Base-by-base conservation (phyloP, 495 filamentous ascomycete species). In the Xylaria castorea region DNA sequence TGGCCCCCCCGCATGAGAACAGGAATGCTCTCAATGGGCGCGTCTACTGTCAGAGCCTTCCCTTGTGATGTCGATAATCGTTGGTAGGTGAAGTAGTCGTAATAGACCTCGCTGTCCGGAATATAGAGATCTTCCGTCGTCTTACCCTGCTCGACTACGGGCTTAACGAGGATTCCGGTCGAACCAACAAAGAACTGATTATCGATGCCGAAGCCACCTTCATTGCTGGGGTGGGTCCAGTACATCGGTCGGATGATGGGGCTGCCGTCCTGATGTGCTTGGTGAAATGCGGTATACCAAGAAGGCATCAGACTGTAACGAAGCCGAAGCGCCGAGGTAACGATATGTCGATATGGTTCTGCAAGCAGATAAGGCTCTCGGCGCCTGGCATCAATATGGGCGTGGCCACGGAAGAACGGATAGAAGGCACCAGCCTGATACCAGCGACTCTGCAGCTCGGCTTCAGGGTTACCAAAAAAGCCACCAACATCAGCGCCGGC, bases 381-480 rank as follows among this genome's bases (percentile, higher is more conserved):
- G 16, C 96, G 91, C 32, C 96, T 92, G 61, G 95, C 92, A 77
- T 98, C 96, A 73, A 98, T 98, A 80, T 99, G 96, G 22, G 96
- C 96, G 77, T 99, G 96, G n/a, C 88, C 96, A 51, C 96, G 92
- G 92, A 98, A 97, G 87, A 98, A 99, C 27, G 96, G 96, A 80
- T 98, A 98, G 89, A 97, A 99, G 51, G 93, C 93, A 67, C 96
- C 97, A 50, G 94, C 89, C 81, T 99, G 96, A 81, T 97, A 99
- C 96, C 97, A 99, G 38, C 96, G 90, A 5, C 93, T 93, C 66
- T 95, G 85, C 9, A 99, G 89, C 68, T 98, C 95, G 78, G 94
- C 94, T 72, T 90, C 90, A 0, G 96, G 96, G 81, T 99, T 97
- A 63, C 96, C 94, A 77, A 99, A 99, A 88, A 99, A 99, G 46